phyloP scores from a whole-genome alignment of 495 filamentous ascomycete species.

The Xylaria telfairii region DNA sequence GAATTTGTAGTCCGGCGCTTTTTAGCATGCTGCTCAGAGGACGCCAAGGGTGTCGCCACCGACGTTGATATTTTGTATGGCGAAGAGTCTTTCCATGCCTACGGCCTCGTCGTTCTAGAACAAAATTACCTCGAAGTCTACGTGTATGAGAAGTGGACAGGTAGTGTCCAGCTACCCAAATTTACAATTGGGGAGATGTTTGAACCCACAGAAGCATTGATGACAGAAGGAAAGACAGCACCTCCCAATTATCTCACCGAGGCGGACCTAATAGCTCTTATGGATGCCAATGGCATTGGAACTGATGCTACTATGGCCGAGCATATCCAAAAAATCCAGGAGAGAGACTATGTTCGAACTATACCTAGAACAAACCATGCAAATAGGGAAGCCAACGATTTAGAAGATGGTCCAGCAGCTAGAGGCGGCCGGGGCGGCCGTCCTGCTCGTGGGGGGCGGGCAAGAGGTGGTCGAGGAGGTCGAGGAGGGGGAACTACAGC shows the following conservation, averaged over 20 bases:
- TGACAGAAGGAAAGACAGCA: slow-evolving; percentile 84
- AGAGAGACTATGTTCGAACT: slow-evolving; percentile 79
- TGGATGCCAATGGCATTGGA: slow-evolving; percentile 98
- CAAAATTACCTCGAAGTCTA: slow-evolving; percentile 96
- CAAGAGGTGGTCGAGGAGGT: slow-evolving; percentile 45
- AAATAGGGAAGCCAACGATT: slow-evolving; percentile 37
- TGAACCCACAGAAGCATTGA: slow-evolving; percentile 85
- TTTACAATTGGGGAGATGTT: slow-evolving; percentile 82
- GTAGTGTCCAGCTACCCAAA: slow-evolving; percentile 78
- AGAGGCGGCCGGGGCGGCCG: slow-evolving; percentile 49
- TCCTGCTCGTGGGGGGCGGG: slow-evolving; percentile 53
- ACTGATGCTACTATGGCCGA: slow-evolving; percentile 99
- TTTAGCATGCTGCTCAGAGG: slow-evolving; percentile 94
- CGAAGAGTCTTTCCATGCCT: slow-evolving; percentile 78
- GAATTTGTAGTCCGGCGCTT: slow-evolving; percentile 95
- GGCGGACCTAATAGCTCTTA: slow-evolving; percentile 93
- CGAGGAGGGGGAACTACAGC: slow-evolving; percentile 46
- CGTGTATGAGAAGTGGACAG: slow-evolving; percentile 93
- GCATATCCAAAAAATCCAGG: slow-evolving; percentile 94
- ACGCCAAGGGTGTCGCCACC: slow-evolving; percentile 83
- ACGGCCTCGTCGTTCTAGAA: slow-evolving; percentile 84
- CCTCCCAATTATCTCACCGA: slow-evolving; percentile 90
- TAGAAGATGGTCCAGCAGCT: slow-evolving; percentile 42
- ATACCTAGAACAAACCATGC: slow-evolving; percentile 52
- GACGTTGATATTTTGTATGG: slow-evolving; percentile 88